Evolutionary conservation across 768 basidiomycete species (phyloP).

Genomic region (Tephrocybe sp.): DNA sequence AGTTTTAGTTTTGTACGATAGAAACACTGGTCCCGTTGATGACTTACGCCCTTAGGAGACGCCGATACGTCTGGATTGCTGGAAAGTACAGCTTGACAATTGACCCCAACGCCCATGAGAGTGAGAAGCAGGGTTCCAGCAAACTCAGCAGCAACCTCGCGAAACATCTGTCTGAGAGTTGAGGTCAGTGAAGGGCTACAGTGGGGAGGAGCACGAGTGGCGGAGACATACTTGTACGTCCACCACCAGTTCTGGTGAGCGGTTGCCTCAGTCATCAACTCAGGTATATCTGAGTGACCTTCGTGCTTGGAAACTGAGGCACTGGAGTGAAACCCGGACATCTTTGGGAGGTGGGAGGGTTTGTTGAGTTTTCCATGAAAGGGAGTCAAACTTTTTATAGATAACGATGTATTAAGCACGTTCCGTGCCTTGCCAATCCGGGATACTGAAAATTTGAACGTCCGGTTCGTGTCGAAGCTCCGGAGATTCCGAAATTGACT

Average conservation of each 20-base stretch:
- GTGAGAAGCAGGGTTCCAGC: slow-evolving; percentile 52
- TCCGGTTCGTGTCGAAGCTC: too few species aligned
- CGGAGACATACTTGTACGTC: slow-evolving; percentile 24
- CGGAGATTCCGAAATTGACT: too few species aligned
- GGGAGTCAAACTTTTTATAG: background rate
- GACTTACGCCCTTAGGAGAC: slow-evolving; percentile 46
- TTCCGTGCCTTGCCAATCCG: background rate
- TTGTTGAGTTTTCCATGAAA: background rate
- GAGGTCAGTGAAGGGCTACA: background rate
- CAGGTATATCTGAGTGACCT: background rate
- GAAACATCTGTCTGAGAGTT: slow-evolving; percentile 27
- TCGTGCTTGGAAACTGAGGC: background rate
- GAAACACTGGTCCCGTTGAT: background rate
- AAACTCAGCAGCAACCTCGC: slow-evolving; percentile 50
- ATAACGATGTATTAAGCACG: background rate
- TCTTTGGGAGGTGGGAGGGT: background rate
- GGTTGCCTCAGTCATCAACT: background rate
- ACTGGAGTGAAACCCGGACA: slow-evolving; percentile 3
- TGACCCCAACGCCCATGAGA: slow-evolving; percentile 49
- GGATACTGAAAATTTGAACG: background rate
- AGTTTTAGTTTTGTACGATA: background rate
- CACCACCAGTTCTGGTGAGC: slow-evolving; percentile 22
- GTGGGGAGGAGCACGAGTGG: background rate
- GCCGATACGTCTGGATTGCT: slow-evolving; percentile 37
- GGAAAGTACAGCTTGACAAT: slow-evolving; percentile 52